Evolutionary conservation across 2,329 filamentous ascomycete genomes (phyloP), one percentile per base, ranked within the genome.

Genomic region (Ceratocystiopsis sp.): DNA sequence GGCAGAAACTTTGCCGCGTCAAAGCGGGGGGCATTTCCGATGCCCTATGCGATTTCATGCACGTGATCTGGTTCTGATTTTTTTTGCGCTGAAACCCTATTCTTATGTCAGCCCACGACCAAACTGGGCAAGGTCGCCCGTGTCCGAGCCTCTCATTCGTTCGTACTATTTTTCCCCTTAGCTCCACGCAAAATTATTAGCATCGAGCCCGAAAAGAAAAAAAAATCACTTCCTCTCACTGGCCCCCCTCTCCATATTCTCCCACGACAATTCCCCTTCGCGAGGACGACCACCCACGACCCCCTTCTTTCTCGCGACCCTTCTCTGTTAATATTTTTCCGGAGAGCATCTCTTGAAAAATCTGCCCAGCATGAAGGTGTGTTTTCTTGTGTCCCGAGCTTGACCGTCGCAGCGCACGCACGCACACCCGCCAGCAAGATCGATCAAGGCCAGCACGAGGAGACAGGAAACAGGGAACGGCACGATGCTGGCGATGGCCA

Each of bases 341-440:
- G 37, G 18, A 42, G 38, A 40, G 38, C 21, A 42, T 43, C 21
- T 21, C 21, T 21, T 21, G 21, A 21, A 8, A 21, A 21, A 21
- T 21, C 21, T 37, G 42, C 45, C 44, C 47, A 50, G 36, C 43
- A 50, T 50, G 49, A 50, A 50, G 49, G 49, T 50, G 42, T 25
- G 49, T 49, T 45, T 34, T 16, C 8, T 21, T 21, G 4, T 21
- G 21, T 21, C 21, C 21, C 21, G 21, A 21, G 21, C 8, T 21
- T 21, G 4, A 21, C 21, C 21, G 21, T 8, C 21, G 21, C 21
- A 21, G 21, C 21, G 8, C 21, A 21, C 21, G 21, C 8, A n/a
- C n/a, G n/a, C n/a, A n/a, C n/a, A n/a, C n/a, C 21, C 21, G 8
- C 21, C 21, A 4, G 8, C 21, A 8, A 29, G 43, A 15, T n/a